These are phyloP conservation scores for Diaporthe caulivora DNA, from an alignment of 2,329 filamentous ascomycete species.

Conservation along the genomic window DNA sequence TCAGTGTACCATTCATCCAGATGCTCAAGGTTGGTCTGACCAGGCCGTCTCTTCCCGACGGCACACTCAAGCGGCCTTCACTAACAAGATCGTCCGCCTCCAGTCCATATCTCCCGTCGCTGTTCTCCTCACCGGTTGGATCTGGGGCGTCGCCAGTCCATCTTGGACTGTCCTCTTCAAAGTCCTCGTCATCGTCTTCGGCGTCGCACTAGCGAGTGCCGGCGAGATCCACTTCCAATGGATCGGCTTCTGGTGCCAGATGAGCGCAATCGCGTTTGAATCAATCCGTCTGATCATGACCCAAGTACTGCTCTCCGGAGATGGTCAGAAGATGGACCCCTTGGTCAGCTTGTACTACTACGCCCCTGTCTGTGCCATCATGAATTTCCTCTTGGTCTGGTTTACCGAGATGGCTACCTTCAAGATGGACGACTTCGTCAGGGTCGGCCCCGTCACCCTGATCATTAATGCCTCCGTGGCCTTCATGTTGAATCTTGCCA, in stretches of 20 bases:
- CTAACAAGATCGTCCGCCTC: background rate
- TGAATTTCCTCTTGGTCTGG: constrained; percentile 80
- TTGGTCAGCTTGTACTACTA: constrained; percentile 92
- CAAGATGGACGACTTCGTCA: constrained; percentile 73
- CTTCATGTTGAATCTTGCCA: constrained; percentile 84
- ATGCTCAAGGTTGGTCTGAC: constrained; percentile 27
- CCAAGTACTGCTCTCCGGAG: constrained; percentile 80
- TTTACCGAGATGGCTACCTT: constrained; percentile 77
- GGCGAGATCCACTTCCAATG: constrained; percentile 79
- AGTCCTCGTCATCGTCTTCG: constrained; percentile 64
- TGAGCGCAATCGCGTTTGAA: constrained; percentile 83
- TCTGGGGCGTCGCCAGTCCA: constrained; percentile 64
- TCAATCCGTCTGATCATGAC: constrained; percentile 88
- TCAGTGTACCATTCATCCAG: constrained; percentile 82
- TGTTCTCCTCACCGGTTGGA: constrained; percentile 75
- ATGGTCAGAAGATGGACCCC: constrained; percentile 88
- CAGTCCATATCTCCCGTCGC: constrained; percentile 75
- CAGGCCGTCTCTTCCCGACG: too few relatives aligned
- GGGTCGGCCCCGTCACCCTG: constrained; percentile 74
- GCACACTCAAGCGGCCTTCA: too few relatives aligned
- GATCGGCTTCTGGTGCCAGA: constrained; percentile 76
- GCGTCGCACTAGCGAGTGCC: constrained; percentile 64
- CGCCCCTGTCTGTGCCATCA: constrained; percentile 84
- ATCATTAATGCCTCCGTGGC: constrained; percentile 79
- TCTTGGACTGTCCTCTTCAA: constrained; percentile 59